phyloP scores from a whole-genome alignment of 2,329 filamentous ascomycete genomes.

The Didymella lethalis region DNA sequence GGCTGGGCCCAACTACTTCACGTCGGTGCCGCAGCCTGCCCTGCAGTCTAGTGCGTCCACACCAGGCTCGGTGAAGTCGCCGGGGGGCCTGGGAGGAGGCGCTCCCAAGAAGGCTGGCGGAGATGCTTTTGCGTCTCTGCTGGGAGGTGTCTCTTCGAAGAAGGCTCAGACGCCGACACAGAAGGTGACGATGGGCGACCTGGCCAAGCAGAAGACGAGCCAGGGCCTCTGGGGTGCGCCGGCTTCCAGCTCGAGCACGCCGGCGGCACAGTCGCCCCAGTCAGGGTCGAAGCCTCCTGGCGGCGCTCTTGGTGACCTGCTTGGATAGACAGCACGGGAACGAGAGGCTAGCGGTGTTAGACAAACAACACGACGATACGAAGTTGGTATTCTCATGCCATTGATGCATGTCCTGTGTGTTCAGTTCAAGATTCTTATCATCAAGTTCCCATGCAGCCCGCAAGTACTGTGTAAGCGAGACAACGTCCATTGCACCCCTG shows the following conservation, averaged over 20 bases:
- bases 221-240: conserved; percentile 91
- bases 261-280: conserved; percentile 37
- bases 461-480: not conserved
- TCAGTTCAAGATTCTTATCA: too few species aligned
- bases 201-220: conserved; percentile 97
- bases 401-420: not conserved
- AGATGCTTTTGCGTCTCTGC: conserved; percentile 90
- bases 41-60: conserved; percentile 48
- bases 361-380: conserved; percentile 3
- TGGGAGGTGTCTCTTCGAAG: conserved; percentile 79
- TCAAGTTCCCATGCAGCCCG: too few species aligned
- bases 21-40: conserved; percentile 67
- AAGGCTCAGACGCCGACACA: conserved; percentile 69
- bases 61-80: conserved; percentile 54
- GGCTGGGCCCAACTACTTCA: conserved; percentile 91
- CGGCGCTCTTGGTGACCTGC: conserved; percentile 47
- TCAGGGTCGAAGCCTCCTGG: conserved; percentile 46
- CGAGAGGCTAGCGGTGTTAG: not conserved
- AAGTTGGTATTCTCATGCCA: not conserved
- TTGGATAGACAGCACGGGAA: conserved; percentile 32
- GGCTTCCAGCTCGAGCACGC: conserved; percentile 51
- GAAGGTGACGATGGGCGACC: conserved; percentile 83
- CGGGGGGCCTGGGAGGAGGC: conserved; percentile 44
- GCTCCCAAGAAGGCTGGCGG: conserved; percentile 64
- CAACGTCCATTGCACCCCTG: not conserved